These are phyloP conservation scores for Scutellaria galericulata DNA, from an alignment of 257 asterid species.

Conservation along the genomic window DNA sequence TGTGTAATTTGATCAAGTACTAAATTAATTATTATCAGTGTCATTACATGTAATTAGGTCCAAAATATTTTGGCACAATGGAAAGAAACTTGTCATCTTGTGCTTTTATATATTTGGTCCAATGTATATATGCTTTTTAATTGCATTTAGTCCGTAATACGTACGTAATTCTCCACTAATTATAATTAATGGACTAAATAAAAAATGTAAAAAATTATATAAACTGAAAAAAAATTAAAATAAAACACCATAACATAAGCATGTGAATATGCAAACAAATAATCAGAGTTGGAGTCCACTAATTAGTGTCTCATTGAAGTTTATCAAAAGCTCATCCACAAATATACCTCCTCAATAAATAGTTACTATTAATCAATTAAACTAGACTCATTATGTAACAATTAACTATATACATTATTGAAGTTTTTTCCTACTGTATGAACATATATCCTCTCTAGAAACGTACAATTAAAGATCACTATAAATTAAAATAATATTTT, in stretches of 20 bases:
- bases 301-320: slow-evolving; percentile 3
- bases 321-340: not conserved
- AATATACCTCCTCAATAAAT: not conserved
- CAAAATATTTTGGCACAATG: not conserved
- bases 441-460: no score
- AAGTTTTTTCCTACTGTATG: no score
- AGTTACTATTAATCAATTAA: no score
- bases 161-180: slow-evolving; percentile 32
- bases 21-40: not conserved
- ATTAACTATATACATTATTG: no score
- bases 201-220: not conserved
- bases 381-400: no score
- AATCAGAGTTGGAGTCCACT: slow-evolving; percentile 34
- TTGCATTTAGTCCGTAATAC: not conserved
- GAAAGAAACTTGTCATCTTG: slow-evolving; percentile 27
- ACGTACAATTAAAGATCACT: no score
- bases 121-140: slow-evolving; percentile 15
- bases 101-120: slow-evolving; percentile 25
- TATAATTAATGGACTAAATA: not conserved
- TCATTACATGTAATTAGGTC: slow-evolving; percentile 12
- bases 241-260: not conserved
- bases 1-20: no score
- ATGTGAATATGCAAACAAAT: slow-evolving; percentile 21
- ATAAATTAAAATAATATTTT: no score
- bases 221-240: not conserved